Percentiles rank a stretch among this genome's conserved stretches.
Conservation (phyloP, 2,329 filamentous ascomycete species). For the Xylaria sp. region DNA sequence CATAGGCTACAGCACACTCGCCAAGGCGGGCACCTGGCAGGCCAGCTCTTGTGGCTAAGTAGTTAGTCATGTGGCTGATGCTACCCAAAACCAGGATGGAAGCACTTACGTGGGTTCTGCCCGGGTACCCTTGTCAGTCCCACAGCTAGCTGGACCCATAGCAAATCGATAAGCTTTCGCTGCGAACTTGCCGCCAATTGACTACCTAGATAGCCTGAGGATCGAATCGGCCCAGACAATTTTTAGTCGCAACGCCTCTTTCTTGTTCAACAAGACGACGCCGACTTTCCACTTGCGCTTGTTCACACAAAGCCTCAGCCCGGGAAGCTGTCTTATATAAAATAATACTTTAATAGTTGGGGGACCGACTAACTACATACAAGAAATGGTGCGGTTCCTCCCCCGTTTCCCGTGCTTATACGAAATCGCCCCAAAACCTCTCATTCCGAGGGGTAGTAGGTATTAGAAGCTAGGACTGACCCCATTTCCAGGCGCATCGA, state of each 20-base stretch:
- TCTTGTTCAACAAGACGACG: conserved; percentile 22
- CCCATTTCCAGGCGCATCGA: conserved; percentile 78
- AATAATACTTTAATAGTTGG: not conserved
- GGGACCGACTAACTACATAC: not conserved
- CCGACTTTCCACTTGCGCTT: not conserved
- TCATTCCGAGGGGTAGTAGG: not conserved
- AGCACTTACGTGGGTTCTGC: not conserved
- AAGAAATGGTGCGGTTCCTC: conserved; percentile 36
- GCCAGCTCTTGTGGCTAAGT: not conserved
- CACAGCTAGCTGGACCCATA: not conserved
- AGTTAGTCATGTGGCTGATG: not conserved
- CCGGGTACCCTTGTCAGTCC: too few species aligned
- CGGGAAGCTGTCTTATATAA: not conserved
- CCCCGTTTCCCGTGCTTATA: not conserved
- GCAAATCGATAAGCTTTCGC: not conserved
- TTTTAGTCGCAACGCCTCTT: conserved; percentile 44
- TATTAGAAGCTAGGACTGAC: conserved; percentile 15
- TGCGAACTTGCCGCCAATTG: not conserved
- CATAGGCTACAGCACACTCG: not conserved
- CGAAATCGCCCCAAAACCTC: conserved; percentile 3
- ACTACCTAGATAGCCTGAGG: not conserved
- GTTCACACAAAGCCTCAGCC: conserved; percentile 7
- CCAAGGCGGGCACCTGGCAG: not conserved
- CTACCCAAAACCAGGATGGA: not conserved
- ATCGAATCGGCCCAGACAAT: conserved; percentile 37